Base-by-base conservation (phyloP, 345 rosid genomes). In the Theobroma cacao region DNA sequence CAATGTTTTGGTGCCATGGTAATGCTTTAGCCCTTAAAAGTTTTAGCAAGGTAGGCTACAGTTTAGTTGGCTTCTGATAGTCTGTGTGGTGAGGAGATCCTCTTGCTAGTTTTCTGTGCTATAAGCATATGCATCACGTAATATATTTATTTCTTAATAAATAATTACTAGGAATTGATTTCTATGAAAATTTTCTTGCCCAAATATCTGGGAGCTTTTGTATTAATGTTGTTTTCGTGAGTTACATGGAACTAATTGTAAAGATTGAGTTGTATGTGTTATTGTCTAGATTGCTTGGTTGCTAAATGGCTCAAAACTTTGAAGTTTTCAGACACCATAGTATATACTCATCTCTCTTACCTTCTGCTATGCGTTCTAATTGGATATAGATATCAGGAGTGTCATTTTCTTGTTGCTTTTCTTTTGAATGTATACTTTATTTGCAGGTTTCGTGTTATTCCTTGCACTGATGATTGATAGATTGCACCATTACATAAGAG, bases 401-500 rank as follows among this genome's bases (percentile, higher is more conserved):
- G 40, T n/a, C 22, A 56, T 15, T 43, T 79, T 43, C 67, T 22
- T n/a, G 33, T 38, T 30, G 24, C 41, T 75, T 24, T 48, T 48
- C 20, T 48, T 48, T 15, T 48, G 5, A 17, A 14, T 15, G 5
- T 48, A 48, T 48, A 15, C 7, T 24, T 20, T 7, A 8, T 50
- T 4, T 77, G 80, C 91, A 94, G 98, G 98, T 26, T 94, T 94
- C 66, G 56, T 93, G 86, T 78, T 94, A 3, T 91, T 91, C 85
- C 94, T 93, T 3, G 56, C 94, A 2, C 81, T 94, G 63, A 94
- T 94, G 98, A 89, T 93, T 28, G 98, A 94, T 77, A 82, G 98
- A 75, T 78, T 93, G 67, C 98, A 94, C 84, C 91, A 94, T 75
- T 93, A 91, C 88, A 93, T 92, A 15, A 90, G 97, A 82, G 98